These are phyloP conservation scores for Rhodotorula diobovata DNA, from an alignment of 768 basidiomycete species.

Conservation along the genomic window DNA sequence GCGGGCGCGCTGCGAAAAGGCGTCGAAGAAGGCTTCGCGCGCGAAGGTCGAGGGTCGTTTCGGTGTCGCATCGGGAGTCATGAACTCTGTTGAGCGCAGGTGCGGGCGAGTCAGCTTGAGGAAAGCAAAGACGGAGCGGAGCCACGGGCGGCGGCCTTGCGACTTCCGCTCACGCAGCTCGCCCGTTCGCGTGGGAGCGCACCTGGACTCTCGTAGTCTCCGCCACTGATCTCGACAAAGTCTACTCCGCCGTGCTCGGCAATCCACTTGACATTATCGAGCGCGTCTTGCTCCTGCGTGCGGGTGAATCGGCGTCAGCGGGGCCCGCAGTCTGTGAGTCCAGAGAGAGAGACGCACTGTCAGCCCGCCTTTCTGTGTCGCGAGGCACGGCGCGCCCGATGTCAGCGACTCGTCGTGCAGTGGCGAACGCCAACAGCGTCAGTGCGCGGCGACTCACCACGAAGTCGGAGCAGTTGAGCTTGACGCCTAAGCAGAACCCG, in stretches of 20 bases:
- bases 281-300: conserved; percentile 50
- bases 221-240: conserved; percentile 82
- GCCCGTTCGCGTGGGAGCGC: conserved; percentile 21
- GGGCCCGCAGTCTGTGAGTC: neutral
- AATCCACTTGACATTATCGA: conserved; percentile 61
- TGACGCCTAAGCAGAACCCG: conserved; percentile 69
- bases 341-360: conserved; percentile 21
- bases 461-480: conserved; percentile 76
- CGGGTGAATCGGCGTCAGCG: too few relatives aligned
- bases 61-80: neutral
- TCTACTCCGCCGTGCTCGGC: conserved; percentile 65
- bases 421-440: neutral
- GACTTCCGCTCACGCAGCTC: too few relatives aligned
- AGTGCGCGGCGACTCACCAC: conserved; percentile 44
- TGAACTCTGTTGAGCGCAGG: neutral
- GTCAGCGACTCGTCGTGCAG: neutral
- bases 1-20: conserved; percentile 61
- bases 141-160: too few relatives aligned
- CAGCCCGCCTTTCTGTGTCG: conserved; percentile 38
- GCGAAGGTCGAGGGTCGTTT: conserved; percentile 12
- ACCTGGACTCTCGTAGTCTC: conserved; percentile 78
- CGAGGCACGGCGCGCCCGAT: too few relatives aligned
- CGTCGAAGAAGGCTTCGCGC: conserved; percentile 69
- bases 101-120: neutral
- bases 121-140: neutral